phyloP scores from a whole-genome alignment of 805 yeast genomes.

The Metschnikowia sp. region DNA sequence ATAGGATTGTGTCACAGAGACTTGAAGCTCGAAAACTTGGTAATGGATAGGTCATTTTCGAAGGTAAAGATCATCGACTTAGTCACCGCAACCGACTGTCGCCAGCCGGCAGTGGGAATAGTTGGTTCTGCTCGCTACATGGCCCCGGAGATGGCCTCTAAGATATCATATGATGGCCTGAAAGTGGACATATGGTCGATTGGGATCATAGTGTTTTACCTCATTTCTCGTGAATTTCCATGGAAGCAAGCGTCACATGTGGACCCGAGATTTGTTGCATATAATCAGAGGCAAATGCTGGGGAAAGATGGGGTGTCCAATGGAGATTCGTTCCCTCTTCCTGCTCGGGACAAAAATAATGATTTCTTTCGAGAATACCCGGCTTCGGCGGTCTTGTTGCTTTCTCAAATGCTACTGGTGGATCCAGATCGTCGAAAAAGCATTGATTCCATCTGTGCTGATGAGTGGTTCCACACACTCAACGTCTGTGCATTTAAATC shows the following conservation, averaged over 20 bases:
- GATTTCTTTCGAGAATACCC: not conserved
- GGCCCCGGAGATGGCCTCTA: constrained; percentile 46
- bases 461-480: not conserved
- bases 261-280: constrained; percentile 22
- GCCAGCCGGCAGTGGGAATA: constrained; percentile 34
- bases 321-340: too few species aligned
- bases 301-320: too few species aligned
- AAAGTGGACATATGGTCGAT: constrained; percentile 49
- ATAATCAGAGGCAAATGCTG: not conserved
- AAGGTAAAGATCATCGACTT: constrained; percentile 45
- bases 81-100: constrained; percentile 24
- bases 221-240: constrained; percentile 34
- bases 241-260: constrained; percentile 45
- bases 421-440: not conserved
- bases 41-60: constrained; percentile 26
- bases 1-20: constrained; percentile 46
- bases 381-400: not conserved
- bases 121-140: constrained; percentile 45
- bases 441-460: not conserved
- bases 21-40: constrained; percentile 46
- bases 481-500: not conserved
- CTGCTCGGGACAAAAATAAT: too few species aligned
- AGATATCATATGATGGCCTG: constrained; percentile 38
- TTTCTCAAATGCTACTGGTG: not conserved
- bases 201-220: constrained; percentile 40